A percentile compares a stretch with the other conserved stretches of the same genome.
phyloP scores from a whole-genome alignment of 129 eudicot genomes.

The Arctium lappa region DNA sequence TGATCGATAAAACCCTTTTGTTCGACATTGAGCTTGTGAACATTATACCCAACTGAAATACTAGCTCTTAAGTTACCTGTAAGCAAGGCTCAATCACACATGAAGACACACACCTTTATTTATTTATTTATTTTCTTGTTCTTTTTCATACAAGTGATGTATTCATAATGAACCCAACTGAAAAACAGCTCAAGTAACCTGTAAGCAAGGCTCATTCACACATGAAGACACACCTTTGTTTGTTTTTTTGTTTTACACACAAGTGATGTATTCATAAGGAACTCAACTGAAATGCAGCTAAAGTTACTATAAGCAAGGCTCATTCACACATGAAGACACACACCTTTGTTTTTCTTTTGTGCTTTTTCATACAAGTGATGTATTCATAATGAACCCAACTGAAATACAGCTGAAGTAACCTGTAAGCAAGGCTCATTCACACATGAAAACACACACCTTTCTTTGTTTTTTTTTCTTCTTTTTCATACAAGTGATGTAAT shows the following conservation, averaged over 20 bases:
- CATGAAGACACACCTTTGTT: not conserved
- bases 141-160: constrained; percentile 1
- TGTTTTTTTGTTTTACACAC: constrained; percentile 8
- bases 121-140: not conserved
- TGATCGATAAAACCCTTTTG: constrained; percentile 93
- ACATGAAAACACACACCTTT: not conserved
- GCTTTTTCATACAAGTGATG: constrained; percentile 2
- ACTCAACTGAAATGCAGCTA: not conserved
- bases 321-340: not conserved
- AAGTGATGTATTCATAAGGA: constrained; percentile 1
- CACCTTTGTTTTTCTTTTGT: constrained; percentile 1
- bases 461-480: not conserved
- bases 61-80: not conserved
- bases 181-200: not conserved
- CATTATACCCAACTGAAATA: constrained; percentile 54
- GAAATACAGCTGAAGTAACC: not conserved
- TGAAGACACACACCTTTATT: not conserved
- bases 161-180: not conserved
- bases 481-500: constrained; percentile 7
- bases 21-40: constrained; percentile 96
- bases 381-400: not conserved
- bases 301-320: not conserved
- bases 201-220: not conserved
- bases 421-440: not conserved
- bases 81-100: not conserved